Evolutionary conservation across 352 stramenopile species (phyloP), one percentile per base, ranked within the genome.

Genomic region (Pythium vanterpoolii): DNA sequence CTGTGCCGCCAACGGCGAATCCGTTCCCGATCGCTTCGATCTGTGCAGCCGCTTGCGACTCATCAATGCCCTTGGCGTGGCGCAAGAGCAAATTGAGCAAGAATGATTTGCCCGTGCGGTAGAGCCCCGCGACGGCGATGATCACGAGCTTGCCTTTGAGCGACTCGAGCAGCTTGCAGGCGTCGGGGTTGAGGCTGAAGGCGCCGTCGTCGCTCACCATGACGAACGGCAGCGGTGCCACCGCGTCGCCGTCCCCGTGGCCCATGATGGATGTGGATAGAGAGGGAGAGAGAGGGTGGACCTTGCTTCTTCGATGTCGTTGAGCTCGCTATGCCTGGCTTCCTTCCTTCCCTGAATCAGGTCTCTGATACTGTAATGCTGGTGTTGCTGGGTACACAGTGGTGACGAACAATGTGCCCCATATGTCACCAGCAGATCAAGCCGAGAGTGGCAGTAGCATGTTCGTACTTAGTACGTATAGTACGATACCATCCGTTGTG

Each of bases 71-170:
- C 59, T 79, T 76, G 33, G 74, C 73, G 51, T 86, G 78, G 46
- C 73, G 76, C 45, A 89, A 79, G 33, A 97, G 64, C 62, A 92
- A 49, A 64, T 97, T 97, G 31, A 97, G 78, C 62, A 97, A 63
- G 61, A 93, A 96, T 19, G 80, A 94, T 71, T 97, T 97, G 56
- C 89, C 89, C 44, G 88, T 96, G 50, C 89, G 86, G 64, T 96
- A 97, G 19, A 95, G 57, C 16, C 87, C 87, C 3, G 85, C 88
- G 23, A 96, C 85, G 1, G 85, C 86, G 13, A 96, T 74, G n/a
- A 96, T 70, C 21, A 94, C 86, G 34, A 96, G 71, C 23, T 85
- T 85, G 56, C 79, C 83, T 45, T 85, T 81, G 66, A 96, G 76
- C 52, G 63, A 70, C 54, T 90, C 72, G 46, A 96, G 69, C 31